Percentiles rank a stretch among this genome's conserved stretches.
Conservation (phyloP, 176 grass and related monocot species). For the Ensete glaucum region DNA sequence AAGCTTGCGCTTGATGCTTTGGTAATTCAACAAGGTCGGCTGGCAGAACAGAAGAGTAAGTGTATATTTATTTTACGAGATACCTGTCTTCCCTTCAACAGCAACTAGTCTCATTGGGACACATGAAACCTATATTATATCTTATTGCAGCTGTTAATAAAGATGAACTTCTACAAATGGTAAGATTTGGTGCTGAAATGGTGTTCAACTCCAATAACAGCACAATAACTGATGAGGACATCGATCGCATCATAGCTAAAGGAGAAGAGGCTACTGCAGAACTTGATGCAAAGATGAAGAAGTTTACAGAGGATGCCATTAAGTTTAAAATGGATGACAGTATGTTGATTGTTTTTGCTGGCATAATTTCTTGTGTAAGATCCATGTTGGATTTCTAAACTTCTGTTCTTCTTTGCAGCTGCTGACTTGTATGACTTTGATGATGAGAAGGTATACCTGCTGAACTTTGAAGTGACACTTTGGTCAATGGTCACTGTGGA, state of each 20-base stretch:
- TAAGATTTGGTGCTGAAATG: constrained; percentile 98
- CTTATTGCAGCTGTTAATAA: constrained; percentile 87
- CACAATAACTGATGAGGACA: constrained; percentile 95
- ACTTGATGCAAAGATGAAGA: constrained; percentile 99
- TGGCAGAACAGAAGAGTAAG: constrained; percentile 90
- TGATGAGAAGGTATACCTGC: constrained; percentile 76
- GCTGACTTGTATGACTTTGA: constrained; percentile 98
- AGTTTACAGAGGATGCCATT: constrained; percentile 96
- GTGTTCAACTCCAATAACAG: constrained; percentile 99
- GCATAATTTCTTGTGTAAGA: neutral
- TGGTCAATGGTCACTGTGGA: no score
- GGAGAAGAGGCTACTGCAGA: constrained; percentile 97
- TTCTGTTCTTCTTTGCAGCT: constrained; percentile 44
- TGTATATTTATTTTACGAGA: neutral
- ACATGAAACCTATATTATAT: neutral
- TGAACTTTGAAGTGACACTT: neutral
- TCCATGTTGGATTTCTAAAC: neutral
- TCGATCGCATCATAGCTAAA: constrained; percentile 97
- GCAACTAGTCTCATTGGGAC: neutral
- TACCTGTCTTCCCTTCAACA: neutral
- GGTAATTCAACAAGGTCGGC: constrained; percentile 95
- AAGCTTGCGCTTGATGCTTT: constrained; percentile 98
- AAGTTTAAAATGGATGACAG: constrained; percentile 99
- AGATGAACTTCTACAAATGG: constrained; percentile 97
- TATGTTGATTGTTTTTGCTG: constrained; percentile 29